Evolutionary conservation across 2,329 filamentous ascomycete genomes (phyloP), one percentile per base, ranked within the genome.

Genomic region (Neospermospora avenae): DNA sequence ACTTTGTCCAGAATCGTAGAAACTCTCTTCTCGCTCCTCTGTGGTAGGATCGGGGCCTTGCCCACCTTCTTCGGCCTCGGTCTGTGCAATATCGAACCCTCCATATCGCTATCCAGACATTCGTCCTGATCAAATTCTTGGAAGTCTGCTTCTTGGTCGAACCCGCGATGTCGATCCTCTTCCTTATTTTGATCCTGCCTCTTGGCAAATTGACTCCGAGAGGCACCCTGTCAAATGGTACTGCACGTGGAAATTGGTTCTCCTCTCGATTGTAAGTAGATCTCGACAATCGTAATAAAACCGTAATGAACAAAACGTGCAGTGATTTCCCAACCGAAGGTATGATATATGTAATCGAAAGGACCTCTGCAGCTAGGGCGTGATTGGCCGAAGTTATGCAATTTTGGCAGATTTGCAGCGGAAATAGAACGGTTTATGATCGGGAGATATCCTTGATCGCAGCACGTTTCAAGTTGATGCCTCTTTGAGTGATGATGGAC

Each of bases 71-170:
- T 67, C 22, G 65, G 64, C 35, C 64, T 58, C 4, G 65, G 48
- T 34, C 61, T 60, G 28, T 65, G 58, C 10, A 70, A n/a, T 4
- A 66, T 61, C 16, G 69, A 67, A 44, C 65, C 65, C 42, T 72
- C 70, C 68, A 72, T 71, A 52, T 71, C 65, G 48, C 63, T 68
- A 20, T 67, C 66, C 35, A 67, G 22, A 25, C 52, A 61, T 49
- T 69, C 65, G 49, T 67, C 63, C 20, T 67, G 55, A 39, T 66
- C 57, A 22, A 37, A 63, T 16, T 70, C 63, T 16, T 64, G 57
- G 45, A 68, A 71, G 34, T 65, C 59, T 31, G 28, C 28, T 44
- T 65, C 61, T 34, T 48, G 42, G 6, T 61, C 59, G 63, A 66
- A 68, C 24, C 52, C 51, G 24, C 52, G 45, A 45, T 64, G 51